A percentile compares a stretch with the other conserved stretches of the same genome.
Evolutionary conservation across 1,284 basidiomycete species (phyloP).

Genomic region (Ustilago sp.): DNA sequence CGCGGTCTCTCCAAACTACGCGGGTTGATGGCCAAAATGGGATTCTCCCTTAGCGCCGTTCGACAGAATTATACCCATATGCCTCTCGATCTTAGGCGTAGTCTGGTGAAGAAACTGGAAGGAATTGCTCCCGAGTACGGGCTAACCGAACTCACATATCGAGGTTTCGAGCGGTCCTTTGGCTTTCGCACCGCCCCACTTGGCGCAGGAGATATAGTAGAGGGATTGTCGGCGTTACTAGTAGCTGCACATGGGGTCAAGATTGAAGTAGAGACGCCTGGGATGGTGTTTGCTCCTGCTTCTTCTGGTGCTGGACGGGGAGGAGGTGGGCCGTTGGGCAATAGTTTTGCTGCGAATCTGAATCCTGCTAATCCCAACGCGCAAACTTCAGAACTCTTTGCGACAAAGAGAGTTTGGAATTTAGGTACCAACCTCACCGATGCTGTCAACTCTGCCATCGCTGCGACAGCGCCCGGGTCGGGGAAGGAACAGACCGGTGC

Average conservation of each 20-base stretch:
- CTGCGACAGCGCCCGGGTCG: neutral
- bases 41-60: conserved; percentile 91
- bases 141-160: conserved; percentile 91
- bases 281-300: conserved; percentile 49
- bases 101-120: conserved; percentile 85
- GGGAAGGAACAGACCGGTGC: conserved; percentile 70
- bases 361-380: conserved; percentile 25
- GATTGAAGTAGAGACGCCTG: conserved; percentile 78
- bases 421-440: conserved; percentile 40
- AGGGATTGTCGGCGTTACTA: conserved; percentile 86
- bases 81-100: conserved; percentile 90
- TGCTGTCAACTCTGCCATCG: conserved; percentile 11
- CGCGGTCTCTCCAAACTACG: conserved; percentile 87
- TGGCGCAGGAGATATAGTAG: conserved; percentile 92
- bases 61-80: conserved; percentile 95
- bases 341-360: conserved; percentile 28
- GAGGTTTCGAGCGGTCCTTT: conserved; percentile 89
- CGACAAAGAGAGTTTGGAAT: conserved; percentile 53
- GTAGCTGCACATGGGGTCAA: conserved; percentile 90
- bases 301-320: conserved; percentile 4
- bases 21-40: conserved; percentile 97
- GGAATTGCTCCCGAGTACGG: conserved; percentile 95
- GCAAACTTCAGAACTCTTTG: conserved; percentile 51
- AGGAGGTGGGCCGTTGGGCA: conserved; percentile 19
- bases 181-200: conserved; percentile 88